phyloP scores from a whole-genome alignment of 495 filamentous ascomycete genomes.

The Penicillium ochrochloron region DNA sequence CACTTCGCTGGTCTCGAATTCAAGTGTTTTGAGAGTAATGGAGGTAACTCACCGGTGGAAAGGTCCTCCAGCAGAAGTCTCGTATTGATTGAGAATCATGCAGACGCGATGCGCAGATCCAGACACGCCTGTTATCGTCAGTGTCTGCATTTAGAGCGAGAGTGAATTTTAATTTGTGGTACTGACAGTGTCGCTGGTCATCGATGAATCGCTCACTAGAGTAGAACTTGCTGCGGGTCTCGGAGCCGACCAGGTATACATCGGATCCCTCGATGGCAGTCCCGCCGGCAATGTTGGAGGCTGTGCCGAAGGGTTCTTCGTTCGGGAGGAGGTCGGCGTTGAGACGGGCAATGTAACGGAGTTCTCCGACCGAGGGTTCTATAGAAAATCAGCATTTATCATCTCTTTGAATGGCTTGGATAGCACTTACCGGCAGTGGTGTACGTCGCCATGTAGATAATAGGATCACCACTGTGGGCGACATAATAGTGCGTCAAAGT shows the following conservation, averaged over 20 bases:
- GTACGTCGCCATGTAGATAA: constrained; percentile 67
- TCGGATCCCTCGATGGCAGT: constrained; percentile 64
- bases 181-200: constrained; percentile 62
- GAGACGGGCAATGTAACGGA: constrained; percentile 67
- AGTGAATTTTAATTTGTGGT: no score
- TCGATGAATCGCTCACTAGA: constrained; percentile 70
- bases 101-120: constrained; percentile 39
- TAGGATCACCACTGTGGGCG: constrained; percentile 60
- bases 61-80: constrained; percentile 53
- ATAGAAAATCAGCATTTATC: background rate
- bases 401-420: background rate
- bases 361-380: constrained; percentile 64
- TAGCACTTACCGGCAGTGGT: constrained; percentile 49
- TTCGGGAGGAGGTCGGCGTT: constrained; percentile 58
- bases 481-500: constrained; percentile 69
- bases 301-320: constrained; percentile 51
- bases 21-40: no score
- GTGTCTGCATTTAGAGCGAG: no score
- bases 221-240: constrained; percentile 73
- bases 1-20: background rate
- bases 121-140: constrained; percentile 33
- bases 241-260: constrained; percentile 62
- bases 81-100: constrained; percentile 48
- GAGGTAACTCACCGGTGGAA: constrained; percentile 46
- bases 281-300: constrained; percentile 56